A percentile compares a stretch with the other conserved stretches of the same genome.
Evolutionary conservation across 768 basidiomycete species (phyloP).

Genomic region (Chalciporus pseudorubinellus): DNA sequence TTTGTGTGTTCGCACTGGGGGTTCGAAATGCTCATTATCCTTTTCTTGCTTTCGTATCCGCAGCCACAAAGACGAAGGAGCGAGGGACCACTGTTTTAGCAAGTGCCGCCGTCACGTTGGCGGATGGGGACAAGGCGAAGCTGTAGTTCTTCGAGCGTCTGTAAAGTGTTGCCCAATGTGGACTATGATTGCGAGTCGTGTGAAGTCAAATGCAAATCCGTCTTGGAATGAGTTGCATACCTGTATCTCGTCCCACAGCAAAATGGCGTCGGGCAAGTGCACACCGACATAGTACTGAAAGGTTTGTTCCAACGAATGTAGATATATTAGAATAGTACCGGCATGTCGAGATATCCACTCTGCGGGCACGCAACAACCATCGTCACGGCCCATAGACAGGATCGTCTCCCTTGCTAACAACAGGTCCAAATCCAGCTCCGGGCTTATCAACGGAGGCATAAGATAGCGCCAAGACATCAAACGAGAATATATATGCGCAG

Average conservation of each 20-base stretch:
- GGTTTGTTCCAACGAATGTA: too few species aligned
- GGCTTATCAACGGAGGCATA: not conserved
- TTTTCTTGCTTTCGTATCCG: not conserved
- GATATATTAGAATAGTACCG: not conserved
- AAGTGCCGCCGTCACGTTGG: slow-evolving; percentile 79
- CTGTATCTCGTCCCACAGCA: too few species aligned
- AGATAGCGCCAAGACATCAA: not conserved
- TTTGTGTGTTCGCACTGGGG: too few species aligned
- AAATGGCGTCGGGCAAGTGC: too few species aligned
- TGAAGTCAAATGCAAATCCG: too few species aligned
- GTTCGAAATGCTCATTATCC: too few species aligned
- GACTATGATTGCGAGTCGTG: too few species aligned
- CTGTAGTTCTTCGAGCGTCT: slow-evolving; percentile 36
- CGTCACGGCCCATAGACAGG: not conserved
- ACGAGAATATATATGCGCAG: not conserved
- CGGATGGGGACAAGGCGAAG: slow-evolving; percentile 54
- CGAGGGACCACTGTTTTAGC: slow-evolving; percentile 67
- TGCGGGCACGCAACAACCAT: not conserved
- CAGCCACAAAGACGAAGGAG: slow-evolving; percentile 89
- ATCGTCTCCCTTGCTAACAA: not conserved
- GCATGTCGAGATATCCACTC: not conserved
- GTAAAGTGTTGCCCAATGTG: too few species aligned
- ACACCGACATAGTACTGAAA: too few species aligned
- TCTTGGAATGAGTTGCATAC: too few species aligned
- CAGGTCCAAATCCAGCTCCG: not conserved